Base-by-base conservation (phyloP, 768 basidiomycete genomes). In the Tylopilus vinaceipallidus region DNA sequence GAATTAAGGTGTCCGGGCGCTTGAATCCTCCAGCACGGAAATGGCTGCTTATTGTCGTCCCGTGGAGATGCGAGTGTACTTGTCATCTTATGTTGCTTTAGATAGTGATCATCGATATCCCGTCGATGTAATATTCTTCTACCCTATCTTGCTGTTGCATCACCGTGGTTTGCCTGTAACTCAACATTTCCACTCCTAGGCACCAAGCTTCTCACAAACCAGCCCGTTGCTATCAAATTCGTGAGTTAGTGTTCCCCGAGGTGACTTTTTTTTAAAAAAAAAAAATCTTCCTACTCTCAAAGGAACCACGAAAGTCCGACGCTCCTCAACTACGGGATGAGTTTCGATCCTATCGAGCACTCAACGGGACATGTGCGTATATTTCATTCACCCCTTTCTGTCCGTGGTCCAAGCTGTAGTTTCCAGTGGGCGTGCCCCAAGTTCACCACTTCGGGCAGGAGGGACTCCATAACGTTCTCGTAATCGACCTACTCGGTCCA, bases 371-470 rank as follows among this genome's bases (percentile, higher is more conserved):
- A 50, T 79, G 92, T 94, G 67, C 49, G 90, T 81, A 33, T 39
- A 23, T 42, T 40, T 48, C 34, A 19, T 38, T 32, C 42, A 32
- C n/a, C 35, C 44, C 26, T 44, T 45, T 36, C 24, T 47, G 38
- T 57, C 51, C 54, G 44, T 51, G 54, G 51, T 48, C 55, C 40
- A 49, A 51, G 47, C 27, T 35, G 14, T 39, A 29, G 16, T 33
- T 52, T 55, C 30, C 68, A 98, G 95, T 84, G 56, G 95, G 95
- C 47, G 91, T 99, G 45, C 95, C 95, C 2, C 95, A 98, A 69
- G 97, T 98, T 24, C 93, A 98, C 72, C 89, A 99, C 76, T 99
- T 98, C 63, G 95, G 95, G 41, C 94, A 97, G 69, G 95, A 99
- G 71, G 97, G 95, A 13, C 79, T 98, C 35, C 97, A 99, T 74